Conservation (phyloP, 805 yeast genomes). For the Nakazawaea molendinolei region DNA sequence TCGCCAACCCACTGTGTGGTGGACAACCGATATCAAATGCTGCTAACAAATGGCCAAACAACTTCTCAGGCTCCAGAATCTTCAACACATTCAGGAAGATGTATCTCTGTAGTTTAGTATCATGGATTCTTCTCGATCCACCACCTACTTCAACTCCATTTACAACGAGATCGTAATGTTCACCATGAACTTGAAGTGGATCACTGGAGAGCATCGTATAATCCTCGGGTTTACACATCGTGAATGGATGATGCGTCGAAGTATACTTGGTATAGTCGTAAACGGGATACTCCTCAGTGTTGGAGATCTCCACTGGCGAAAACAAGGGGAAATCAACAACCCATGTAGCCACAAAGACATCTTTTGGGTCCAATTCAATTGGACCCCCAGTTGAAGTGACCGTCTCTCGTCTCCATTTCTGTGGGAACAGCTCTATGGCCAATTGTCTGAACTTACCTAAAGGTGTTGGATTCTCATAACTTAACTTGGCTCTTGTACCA, state of each 20-base stretch:
- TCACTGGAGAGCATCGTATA: conserved; percentile 44
- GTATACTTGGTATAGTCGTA: conserved; percentile 44
- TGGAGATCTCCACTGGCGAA: conserved; percentile 53
- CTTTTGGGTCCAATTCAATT: conserved; percentile 21
- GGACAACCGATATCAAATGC: conserved; percentile 93
- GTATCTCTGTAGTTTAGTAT: conserved; percentile 66
- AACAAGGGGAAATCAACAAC: conserved; percentile 90
- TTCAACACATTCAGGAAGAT: conserved; percentile 60
- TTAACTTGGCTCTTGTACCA: conserved; percentile 58
- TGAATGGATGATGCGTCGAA: conserved; percentile 96
- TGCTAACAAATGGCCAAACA: conserved; percentile 80
- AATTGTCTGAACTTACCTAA: conserved; percentile 80
- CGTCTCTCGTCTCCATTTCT: conserved; percentile 37
- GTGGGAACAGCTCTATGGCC: conserved; percentile 50
- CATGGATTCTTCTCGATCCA: conserved; percentile 94
- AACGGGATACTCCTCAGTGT: conserved; percentile 43
- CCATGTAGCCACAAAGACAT: conserved; percentile 68
- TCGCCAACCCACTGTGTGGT: conserved; percentile 96
- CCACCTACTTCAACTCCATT: conserved; percentile 98
- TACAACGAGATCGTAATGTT: conserved; percentile 88
- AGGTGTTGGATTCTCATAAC: conserved; percentile 95
- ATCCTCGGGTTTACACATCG: conserved; percentile 78
- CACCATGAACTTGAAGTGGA: conserved; percentile 71
- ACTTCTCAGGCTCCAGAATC: conserved; percentile 47
- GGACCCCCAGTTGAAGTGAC: conserved; percentile 13